These are phyloP conservation scores for Trichoderma sp. DNA, from an alignment of 2,329 filamentous ascomycete species.

Conservation along the genomic window DNA sequence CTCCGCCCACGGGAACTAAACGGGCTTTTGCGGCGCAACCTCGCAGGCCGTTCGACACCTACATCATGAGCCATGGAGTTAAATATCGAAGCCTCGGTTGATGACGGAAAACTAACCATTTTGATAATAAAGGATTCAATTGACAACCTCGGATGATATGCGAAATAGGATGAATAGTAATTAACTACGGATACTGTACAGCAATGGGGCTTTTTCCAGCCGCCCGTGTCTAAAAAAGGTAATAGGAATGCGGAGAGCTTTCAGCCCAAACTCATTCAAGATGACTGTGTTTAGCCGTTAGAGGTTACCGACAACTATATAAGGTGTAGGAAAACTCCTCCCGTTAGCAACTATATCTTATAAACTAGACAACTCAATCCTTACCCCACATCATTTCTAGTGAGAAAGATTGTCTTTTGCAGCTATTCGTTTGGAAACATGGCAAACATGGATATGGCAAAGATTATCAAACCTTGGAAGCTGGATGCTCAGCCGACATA, in stretches of 20 bases:
- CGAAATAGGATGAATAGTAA: background rate
- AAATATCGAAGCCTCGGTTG: background rate
- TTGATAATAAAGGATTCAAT: background rate
- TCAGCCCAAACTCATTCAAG: background rate
- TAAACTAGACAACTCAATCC: background rate
- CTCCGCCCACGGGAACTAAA: background rate
- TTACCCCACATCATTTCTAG: background rate
- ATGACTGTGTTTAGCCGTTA: background rate
- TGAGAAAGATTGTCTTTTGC: background rate
- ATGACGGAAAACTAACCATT: background rate
- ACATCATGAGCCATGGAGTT: background rate
- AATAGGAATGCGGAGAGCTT: background rate
- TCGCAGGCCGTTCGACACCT: background rate
- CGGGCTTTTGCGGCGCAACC: background rate
- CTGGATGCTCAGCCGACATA: slow-evolving; percentile 24
- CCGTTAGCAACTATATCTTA: background rate
- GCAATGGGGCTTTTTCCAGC: background rate
- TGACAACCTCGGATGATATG: no score
- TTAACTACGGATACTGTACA: no score
- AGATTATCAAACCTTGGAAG: slow-evolving; percentile 25
- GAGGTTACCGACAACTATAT: background rate
- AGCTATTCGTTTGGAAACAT: background rate
- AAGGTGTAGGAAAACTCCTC: background rate
- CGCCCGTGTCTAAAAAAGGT: background rate
- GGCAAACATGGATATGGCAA: slow-evolving; percentile 1